Evolutionary conservation across 2,329 filamentous ascomycete species (phyloP), one percentile per base, ranked within the genome.

Genomic region (Botrytis squamosa): DNA sequence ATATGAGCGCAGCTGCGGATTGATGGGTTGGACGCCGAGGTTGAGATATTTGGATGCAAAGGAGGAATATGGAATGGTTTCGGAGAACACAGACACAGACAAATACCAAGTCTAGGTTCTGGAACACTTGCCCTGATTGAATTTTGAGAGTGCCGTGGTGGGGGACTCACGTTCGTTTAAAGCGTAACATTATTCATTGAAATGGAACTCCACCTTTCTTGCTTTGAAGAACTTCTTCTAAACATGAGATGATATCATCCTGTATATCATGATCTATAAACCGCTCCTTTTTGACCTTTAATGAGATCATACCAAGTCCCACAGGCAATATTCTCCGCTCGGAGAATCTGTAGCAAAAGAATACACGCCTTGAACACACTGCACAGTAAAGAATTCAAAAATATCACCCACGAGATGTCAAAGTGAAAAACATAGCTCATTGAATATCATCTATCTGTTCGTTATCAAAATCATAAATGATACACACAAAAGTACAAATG

Each of bases 391-490:
- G 1, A 25, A 49, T 40, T n/a, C 33, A 12, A 8, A 12, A 20
- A 55, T 7, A 40, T 52, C 25, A 52, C 22, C 4, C 8, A 18
- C n/a, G 33, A 29, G 6, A 55, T n/a, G 1, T 6, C 0, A 55
- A 55, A 55, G 14, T 67, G 14, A 40, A 38, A n/a, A 40, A 40
- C 38, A 67, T 67, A 20, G 8, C 4, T 55, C 65, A 68, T 57
- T 42, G 49, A 68, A 38, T 16, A 57, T 57, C 65, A 68, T 68
- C 49, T 68, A 68, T 68, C 20, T 68, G 6, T 42, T 29, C 25
- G 18, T 68, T 22, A 0, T 25, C 49, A 38, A 57, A 42, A 7
- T 42, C 55, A n/a, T 57, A 33, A 18, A 42, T 68, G 4, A 68
- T 68, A 42, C 49, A 68, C 5, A 14, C 16, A 18, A 25, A 42